Percentiles rank a stretch among this genome's conserved stretches.
Conservation (phyloP, 106 monocot species). For the Dendrobium huoshanense region DNA sequence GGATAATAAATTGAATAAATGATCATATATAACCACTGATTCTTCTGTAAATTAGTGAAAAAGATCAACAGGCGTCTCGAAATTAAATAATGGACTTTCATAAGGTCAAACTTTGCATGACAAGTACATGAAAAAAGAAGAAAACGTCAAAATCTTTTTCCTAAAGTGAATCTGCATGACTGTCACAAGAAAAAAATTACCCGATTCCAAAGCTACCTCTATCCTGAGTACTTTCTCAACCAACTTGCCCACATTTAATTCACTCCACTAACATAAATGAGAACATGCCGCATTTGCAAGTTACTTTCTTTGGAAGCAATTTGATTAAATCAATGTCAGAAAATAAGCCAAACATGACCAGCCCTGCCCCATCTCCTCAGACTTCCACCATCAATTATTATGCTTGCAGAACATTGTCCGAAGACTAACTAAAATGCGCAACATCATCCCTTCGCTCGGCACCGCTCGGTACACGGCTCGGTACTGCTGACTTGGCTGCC, state of each 20-base stretch:
- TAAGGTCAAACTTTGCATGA: too few relatives aligned
- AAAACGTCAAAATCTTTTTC: too few relatives aligned
- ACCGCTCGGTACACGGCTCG: too few relatives aligned
- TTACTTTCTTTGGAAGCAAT: slow-evolving; percentile 2
- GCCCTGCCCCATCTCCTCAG: neutral
- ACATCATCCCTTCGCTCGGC: too few relatives aligned
- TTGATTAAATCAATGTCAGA: neutral
- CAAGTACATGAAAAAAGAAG: too few relatives aligned
- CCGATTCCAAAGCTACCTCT: neutral
- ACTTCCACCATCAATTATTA: too few relatives aligned
- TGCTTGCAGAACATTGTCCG: too few relatives aligned
- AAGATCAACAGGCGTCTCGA: too few relatives aligned
- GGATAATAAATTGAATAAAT: neutral
- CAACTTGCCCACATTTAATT: neutral
- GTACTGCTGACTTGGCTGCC: too few relatives aligned
- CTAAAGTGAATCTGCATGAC: neutral
- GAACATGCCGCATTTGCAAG: neutral
- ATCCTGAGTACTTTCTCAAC: slow-evolving; percentile 5
- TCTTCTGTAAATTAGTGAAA: neutral
- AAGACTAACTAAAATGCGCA: too few relatives aligned
- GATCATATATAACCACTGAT: neutral
- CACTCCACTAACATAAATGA: neutral
- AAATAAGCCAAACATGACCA: neutral
- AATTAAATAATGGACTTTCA: too few relatives aligned
- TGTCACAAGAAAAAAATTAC: neutral